A percentile compares a stretch with the other conserved stretches of the same genome.
phyloP scores from a whole-genome alignment of 805 yeast species.

The Geotrichum ghanense region DNA sequence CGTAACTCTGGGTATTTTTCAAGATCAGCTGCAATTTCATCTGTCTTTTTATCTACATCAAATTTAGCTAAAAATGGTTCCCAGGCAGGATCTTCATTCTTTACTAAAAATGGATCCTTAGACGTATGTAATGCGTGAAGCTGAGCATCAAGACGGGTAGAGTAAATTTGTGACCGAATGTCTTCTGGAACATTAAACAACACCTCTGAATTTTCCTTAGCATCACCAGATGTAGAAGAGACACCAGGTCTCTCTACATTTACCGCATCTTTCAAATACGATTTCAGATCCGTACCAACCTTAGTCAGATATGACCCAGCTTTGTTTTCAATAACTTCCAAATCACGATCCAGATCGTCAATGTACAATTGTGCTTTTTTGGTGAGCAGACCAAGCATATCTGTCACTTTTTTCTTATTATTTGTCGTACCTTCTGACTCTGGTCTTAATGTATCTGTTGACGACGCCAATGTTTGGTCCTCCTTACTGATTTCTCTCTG shows the following conservation, averaged over 20 bases:
- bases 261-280: constrained; percentile 34
- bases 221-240: constrained; percentile 15
- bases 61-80: constrained; percentile 30
- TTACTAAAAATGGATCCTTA: constrained; percentile 32
- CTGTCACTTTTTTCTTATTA: constrained; percentile 10
- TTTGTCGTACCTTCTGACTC: constrained; percentile 6
- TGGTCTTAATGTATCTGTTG: constrained; percentile 6
- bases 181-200: constrained; percentile 34
- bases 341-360: constrained; percentile 60
- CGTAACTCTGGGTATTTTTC: constrained; percentile 40
- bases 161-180: constrained; percentile 28
- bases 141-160: constrained; percentile 54
- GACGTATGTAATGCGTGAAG: constrained; percentile 43
- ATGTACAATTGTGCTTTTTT: constrained; percentile 48
- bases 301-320: constrained; percentile 52
- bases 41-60: constrained; percentile 36
- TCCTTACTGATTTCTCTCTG: neutral
- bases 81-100: constrained; percentile 25
- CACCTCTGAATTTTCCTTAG: constrained; percentile 30
- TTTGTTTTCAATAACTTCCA: constrained; percentile 60
- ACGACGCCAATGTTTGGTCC: neutral
- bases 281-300: constrained; percentile 36
- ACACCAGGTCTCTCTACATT: constrained; percentile 18
- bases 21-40: constrained; percentile 38
- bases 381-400: constrained; percentile 23